phyloP scores from a whole-genome alignment of 1,284 basidiomycete genomes.

The Mixia osmundae region DNA sequence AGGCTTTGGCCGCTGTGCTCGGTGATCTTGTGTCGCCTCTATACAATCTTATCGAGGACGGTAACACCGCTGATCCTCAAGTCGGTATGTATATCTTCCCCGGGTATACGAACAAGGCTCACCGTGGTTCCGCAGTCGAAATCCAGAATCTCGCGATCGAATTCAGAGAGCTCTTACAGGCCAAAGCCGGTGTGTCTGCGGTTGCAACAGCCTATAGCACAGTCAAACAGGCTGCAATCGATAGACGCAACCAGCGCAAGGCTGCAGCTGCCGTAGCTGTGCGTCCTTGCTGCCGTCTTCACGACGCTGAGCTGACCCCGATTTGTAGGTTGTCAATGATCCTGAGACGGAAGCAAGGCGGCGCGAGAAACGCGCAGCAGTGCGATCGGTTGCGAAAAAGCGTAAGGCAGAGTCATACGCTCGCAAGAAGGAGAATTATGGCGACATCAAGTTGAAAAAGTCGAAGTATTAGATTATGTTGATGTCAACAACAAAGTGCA shows the following conservation, averaged over 20 bases:
- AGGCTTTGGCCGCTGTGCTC: conserved; percentile 40
- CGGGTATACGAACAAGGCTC: not conserved
- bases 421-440: conserved; percentile 45
- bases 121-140: conserved; percentile 30
- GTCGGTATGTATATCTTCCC: conserved; percentile 37
- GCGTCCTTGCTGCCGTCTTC: conserved; percentile 13
- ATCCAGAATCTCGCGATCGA: conserved; percentile 61
- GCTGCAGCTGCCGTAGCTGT: conserved; percentile 39
- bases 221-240: conserved; percentile 45
- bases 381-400: too few relatives aligned
- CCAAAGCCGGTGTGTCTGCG: conserved; percentile 54
- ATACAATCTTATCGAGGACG: conserved; percentile 69
- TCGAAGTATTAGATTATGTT: too few relatives aligned
- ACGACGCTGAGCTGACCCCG: not conserved
- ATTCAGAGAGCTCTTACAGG: conserved; percentile 64
- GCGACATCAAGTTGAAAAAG: too few relatives aligned
- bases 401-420: conserved; percentile 53
- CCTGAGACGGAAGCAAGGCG: conserved; percentile 54
- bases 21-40: conserved; percentile 65
- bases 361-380: too few relatives aligned
- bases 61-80: conserved; percentile 41
- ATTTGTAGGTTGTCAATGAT: conserved; percentile 34
- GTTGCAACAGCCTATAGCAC: conserved; percentile 58
- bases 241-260: conserved; percentile 47
- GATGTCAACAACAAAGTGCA: too few relatives aligned